Percentiles rank a stretch among this genome's conserved stretches.
Evolutionary conservation across 306 rosid genomes (phyloP).

Genomic region (Lotus japonicus): DNA sequence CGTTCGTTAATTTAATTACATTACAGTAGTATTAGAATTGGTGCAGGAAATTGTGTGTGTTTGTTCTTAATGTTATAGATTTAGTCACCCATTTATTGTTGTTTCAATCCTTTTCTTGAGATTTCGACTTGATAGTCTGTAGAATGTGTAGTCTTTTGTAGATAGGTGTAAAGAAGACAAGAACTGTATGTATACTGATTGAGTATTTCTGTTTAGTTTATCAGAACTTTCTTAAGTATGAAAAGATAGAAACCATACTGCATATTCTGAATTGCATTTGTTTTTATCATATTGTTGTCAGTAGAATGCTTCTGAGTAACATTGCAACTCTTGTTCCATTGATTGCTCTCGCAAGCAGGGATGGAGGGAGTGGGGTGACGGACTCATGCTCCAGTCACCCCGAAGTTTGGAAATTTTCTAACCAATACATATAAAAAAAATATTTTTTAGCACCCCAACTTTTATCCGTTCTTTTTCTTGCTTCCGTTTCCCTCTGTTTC

Average conservation of each 20-base stretch:
- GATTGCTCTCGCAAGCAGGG: slow-evolving; percentile 99
- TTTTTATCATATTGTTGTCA: not conserved
- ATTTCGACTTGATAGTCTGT: not conserved
- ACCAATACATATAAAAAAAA: no score
- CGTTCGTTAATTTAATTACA: no score
- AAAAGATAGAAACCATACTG: no score
- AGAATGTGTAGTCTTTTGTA: not conserved
- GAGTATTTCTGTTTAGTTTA: not conserved
- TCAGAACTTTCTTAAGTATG: not conserved
- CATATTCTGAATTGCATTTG: not conserved
- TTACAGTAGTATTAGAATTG: not conserved
- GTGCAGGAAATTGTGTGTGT: not conserved
- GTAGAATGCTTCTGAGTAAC: slow-evolving; percentile 46
- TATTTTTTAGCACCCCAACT: no score
- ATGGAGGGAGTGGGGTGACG: no score
- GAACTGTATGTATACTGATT: not conserved
- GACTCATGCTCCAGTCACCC: no score
- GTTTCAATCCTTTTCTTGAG: not conserved
- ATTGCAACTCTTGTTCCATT: slow-evolving; percentile 91
- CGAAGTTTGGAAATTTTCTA: no score
- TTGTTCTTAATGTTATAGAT: not conserved
- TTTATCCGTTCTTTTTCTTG: no score
- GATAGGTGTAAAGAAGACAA: not conserved
- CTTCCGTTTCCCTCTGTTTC: no score
- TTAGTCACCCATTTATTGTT: not conserved